phyloP scores from a whole-genome alignment of 306 rosid species.

The Parietaria judaica region DNA sequence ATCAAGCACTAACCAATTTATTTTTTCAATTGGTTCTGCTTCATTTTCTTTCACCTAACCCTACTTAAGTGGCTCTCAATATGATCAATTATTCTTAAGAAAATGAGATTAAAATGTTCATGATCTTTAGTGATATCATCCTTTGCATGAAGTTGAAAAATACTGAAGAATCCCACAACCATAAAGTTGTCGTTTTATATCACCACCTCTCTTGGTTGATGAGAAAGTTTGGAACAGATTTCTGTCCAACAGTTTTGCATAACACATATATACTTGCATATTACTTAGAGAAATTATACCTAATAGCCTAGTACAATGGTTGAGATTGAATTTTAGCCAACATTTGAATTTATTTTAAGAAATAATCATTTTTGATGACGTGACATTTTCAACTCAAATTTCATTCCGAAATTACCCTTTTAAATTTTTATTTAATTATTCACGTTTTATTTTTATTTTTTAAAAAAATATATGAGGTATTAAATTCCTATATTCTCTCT shows the following conservation, averaged over 20 bases:
- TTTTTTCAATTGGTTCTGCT: constrained; percentile 15
- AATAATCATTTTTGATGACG: too few relatives aligned
- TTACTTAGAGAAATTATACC: not conserved
- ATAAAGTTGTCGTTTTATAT: not conserved
- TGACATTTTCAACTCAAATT: too few relatives aligned
- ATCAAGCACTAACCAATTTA: constrained; percentile 23
- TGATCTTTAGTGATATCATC: not conserved
- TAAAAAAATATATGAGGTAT: too few relatives aligned
- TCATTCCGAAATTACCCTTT: too few relatives aligned
- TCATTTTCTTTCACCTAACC: constrained; percentile 31
- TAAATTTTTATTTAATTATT: too few relatives aligned
- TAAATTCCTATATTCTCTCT: too few relatives aligned
- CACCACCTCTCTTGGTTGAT: not conserved
- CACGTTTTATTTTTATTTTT: too few relatives aligned
- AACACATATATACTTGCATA: not conserved
- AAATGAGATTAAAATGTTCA: constrained; percentile 16
- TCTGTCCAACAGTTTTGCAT: too few relatives aligned
- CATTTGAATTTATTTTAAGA: too few relatives aligned
- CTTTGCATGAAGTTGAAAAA: constrained; percentile 10
- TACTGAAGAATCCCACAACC: not conserved
- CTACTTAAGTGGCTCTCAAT: constrained; percentile 1
- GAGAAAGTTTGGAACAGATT: not conserved
- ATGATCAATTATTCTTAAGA: constrained; percentile 9
- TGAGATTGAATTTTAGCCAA: too few relatives aligned
- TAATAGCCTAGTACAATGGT: too few relatives aligned